Conservation (phyloP, 257 asterid genomes). For the Lycium ferocissimum region DNA sequence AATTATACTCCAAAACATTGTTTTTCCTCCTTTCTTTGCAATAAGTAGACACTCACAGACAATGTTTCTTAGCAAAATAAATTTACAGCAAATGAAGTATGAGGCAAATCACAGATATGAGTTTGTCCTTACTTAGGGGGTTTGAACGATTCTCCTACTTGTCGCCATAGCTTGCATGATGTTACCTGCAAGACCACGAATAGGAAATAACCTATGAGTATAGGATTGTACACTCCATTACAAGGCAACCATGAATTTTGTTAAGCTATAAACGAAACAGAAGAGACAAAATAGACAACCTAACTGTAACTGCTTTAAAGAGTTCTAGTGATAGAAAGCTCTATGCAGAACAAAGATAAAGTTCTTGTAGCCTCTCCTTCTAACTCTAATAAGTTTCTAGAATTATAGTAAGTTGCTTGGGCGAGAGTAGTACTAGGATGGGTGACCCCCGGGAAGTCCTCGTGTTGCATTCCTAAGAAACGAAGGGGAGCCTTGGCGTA, state of each 20-base stretch:
- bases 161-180: conserved; percentile 92
- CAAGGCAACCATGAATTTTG: not conserved
- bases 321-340: not conserved
- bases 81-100: not conserved
- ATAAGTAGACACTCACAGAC: not conserved
- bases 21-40: not conserved
- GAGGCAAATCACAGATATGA: conserved; percentile 23
- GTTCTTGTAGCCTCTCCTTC: conserved; percentile 6
- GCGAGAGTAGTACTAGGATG: no score
- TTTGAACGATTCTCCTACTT: conserved; percentile 92
- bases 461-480: no score
- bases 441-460: no score
- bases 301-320: not conserved
- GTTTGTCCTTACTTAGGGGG: conserved; percentile 81
- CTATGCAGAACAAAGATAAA: conserved; percentile 6
- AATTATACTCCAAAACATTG: not conserved
- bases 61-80: not conserved
- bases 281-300: conserved; percentile 14
- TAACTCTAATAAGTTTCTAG: not conserved
- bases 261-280: not conserved
- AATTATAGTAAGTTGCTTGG: not conserved
- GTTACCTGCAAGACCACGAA: conserved; percentile 66
- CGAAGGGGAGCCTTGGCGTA: no score
- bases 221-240: not conserved
- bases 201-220: conserved; percentile 31